Percentiles rank a stretch among this genome's conserved stretches.
Conservation (phyloP, 1,284 basidiomycete species). For the Inonotus hispidus region DNA sequence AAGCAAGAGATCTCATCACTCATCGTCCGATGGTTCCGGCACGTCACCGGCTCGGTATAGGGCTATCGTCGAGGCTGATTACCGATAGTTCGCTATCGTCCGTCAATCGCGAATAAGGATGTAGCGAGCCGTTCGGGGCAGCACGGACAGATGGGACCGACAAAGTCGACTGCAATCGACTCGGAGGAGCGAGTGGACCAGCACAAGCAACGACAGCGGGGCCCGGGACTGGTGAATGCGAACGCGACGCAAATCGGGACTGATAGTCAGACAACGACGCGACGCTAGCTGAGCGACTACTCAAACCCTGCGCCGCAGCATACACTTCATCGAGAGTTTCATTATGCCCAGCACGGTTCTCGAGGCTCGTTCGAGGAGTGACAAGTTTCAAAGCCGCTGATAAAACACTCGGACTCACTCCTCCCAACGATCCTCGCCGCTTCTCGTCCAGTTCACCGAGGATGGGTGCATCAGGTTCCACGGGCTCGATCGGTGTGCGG, state of each 20-base stretch:
- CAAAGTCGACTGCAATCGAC: conserved; percentile 1
- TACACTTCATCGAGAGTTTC: conserved; percentile 7
- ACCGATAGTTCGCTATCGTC: conserved; percentile 4
- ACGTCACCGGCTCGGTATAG: background rate
- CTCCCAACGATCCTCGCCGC: background rate
- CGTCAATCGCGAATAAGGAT: background rate
- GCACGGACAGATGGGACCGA: background rate
- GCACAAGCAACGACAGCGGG: background rate
- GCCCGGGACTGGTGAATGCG: conserved; percentile 11
- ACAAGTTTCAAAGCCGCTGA: conserved; percentile 17
- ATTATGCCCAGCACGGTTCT: conserved; percentile 16
- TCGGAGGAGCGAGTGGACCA: background rate
- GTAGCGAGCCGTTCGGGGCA: background rate
- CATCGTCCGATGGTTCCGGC: background rate
- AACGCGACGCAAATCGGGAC: conserved; percentile 14
- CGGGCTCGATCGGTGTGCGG: conserved; percentile 15
- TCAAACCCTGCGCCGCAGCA: background rate
- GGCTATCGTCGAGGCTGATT: conserved; percentile 11
- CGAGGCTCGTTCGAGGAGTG: conserved; percentile 17
- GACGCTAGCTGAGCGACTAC: conserved; percentile 6
- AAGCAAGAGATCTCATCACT: background rate
- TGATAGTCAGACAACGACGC: conserved; percentile 15
- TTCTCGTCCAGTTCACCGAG: conserved; percentile 13
- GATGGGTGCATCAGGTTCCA: conserved; percentile 14
- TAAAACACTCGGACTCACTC: conserved; percentile 12